Evolutionary conservation across 2,329 filamentous ascomycete genomes (phyloP), one percentile per base, ranked within the genome.

Genomic region (Aureobasidium sp.): DNA sequence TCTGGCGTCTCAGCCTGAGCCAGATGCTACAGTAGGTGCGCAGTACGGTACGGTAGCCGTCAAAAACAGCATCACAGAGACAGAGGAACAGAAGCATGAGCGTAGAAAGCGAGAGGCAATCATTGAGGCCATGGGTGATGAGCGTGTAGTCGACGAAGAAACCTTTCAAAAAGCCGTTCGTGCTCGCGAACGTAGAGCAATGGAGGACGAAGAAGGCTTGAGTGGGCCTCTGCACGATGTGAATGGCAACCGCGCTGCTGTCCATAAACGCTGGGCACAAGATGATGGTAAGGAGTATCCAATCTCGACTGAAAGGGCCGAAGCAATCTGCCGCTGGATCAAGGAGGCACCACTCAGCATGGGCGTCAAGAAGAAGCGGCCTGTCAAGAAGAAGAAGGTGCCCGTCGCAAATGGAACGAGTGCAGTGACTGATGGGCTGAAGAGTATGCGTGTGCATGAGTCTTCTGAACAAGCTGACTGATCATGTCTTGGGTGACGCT

Each of bases 271-370:
- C 20, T 51, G 46, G 46, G 57, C 57, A 20, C 46, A 51, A 37
- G 56, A 60, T 29, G 57, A 63, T 47, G 63, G 56, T 9, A 86
- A 85, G 68, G 87, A 90, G 66, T 89, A 88, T 70, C 84, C 84
- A 2, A 85, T 90, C 65, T 79, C 82, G 20, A 89, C 87, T 1
- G 86, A 89, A 65, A 81, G 89, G 26, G 88, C 89, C 0, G 80
- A 84, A 52, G 82, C 83, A 20, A 84, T 93, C 63, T 82, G 85
- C 0, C 76, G 83, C 46, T 94, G 90, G 89, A 82, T 93, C 17
- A 68, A 75, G 32, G 79, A 80, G 64, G 76, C 77, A 36, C 78
- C 78, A n/a, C 62, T 74, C 12, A 69, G 66, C 6, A 70, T 75
- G 50, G 75, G 68, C 1, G 71, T 71, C 64, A 76, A 71, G 69